Evolutionary conservation across 2,329 filamentous ascomycete genomes (phyloP).

Genomic region (Sporothrix pseudoabietina): DNA sequence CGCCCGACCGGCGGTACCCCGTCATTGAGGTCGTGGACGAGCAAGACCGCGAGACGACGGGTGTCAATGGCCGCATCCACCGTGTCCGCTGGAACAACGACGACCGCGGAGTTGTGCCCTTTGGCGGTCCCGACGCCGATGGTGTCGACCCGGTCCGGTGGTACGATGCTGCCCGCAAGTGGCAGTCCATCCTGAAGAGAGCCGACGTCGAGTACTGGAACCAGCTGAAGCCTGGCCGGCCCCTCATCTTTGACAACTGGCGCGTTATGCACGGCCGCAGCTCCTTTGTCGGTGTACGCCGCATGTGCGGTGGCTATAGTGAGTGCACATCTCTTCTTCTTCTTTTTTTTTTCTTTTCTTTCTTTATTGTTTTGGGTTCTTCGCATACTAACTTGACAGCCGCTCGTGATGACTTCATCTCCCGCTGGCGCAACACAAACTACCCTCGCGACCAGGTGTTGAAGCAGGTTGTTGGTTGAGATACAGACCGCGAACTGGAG

Average conservation of each 20-base stretch:
- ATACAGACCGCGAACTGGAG: background rate
- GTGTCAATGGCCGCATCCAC: constrained; percentile 38
- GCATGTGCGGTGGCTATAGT: constrained; percentile 92
- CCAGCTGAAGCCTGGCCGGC: constrained; percentile 75
- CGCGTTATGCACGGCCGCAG: constrained; percentile 85
- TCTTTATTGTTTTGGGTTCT: background rate
- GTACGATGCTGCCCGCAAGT: constrained; percentile 80
- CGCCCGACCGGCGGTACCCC: constrained; percentile 69
- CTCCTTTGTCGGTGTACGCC: constrained; percentile 78
- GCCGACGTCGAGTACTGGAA: constrained; percentile 73
- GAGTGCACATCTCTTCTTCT: constrained; percentile 45
- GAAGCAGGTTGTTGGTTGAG: constrained; percentile 38
- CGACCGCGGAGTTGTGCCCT: constrained; percentile 73
- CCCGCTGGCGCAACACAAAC: constrained; percentile 73
- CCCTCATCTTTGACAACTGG: constrained; percentile 95
- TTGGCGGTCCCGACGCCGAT: constrained; percentile 44
- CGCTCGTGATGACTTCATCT: constrained; percentile 78
- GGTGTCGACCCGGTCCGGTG: constrained; percentile 58
- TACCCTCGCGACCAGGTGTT: constrained; percentile 53
- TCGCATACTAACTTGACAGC: constrained; percentile 51
- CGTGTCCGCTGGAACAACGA: constrained; percentile 93
- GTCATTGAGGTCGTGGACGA: constrained; percentile 65
- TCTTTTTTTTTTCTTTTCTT: too few relatives aligned
- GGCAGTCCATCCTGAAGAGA: constrained; percentile 68
- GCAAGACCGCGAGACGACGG: constrained; percentile 31